These are phyloP conservation scores for Lunasporangiospora selenospora DNA, from an alignment of 192 early-diverging fungal species.

Conservation along the genomic window DNA sequence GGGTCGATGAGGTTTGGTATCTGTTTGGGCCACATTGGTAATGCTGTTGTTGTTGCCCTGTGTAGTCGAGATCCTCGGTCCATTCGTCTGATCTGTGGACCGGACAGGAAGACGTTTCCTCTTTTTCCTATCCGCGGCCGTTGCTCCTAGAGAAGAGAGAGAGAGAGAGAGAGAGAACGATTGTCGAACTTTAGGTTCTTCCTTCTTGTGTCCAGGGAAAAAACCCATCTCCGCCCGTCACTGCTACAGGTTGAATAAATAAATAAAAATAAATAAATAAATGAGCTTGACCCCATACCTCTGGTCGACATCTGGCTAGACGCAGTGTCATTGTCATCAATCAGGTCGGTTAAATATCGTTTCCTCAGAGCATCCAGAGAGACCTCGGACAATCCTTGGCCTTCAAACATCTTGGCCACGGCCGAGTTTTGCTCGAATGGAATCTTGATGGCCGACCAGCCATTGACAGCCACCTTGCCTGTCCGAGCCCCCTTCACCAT, in stretches of 20 bases:
- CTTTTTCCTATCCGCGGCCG: slow-evolving; percentile 28
- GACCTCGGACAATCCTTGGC: slow-evolving; percentile 30
- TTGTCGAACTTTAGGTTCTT: too few relatives aligned
- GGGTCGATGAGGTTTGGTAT: slow-evolving; percentile 6
- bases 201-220: too few relatives aligned
- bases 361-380: slow-evolving; percentile 46
- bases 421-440: slow-evolving; percentile 24
- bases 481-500: slow-evolving; percentile 58
- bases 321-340: slow-evolving; percentile 8
- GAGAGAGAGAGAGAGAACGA: neutral
- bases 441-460: slow-evolving; percentile 70
- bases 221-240: too few relatives aligned
- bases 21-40: too few relatives aligned
- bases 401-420: slow-evolving; percentile 23
- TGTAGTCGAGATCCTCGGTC: slow-evolving; percentile 14
- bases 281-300: too few relatives aligned
- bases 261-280: too few relatives aligned
- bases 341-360: slow-evolving; percentile 36
- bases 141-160: neutral
- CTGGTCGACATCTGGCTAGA: too few relatives aligned
- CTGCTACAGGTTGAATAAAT: too few relatives aligned
- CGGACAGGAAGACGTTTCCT: slow-evolving; percentile 19
- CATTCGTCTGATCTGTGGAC: slow-evolving; percentile 4
- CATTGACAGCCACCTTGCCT: slow-evolving; percentile 64
- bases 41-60: neutral